A percentile compares a stretch with the other conserved stretches of the same genome.
These are phyloP conservation scores for Russula virescens DNA, from an alignment of 768 basidiomycete genomes.

Conservation along the genomic window DNA sequence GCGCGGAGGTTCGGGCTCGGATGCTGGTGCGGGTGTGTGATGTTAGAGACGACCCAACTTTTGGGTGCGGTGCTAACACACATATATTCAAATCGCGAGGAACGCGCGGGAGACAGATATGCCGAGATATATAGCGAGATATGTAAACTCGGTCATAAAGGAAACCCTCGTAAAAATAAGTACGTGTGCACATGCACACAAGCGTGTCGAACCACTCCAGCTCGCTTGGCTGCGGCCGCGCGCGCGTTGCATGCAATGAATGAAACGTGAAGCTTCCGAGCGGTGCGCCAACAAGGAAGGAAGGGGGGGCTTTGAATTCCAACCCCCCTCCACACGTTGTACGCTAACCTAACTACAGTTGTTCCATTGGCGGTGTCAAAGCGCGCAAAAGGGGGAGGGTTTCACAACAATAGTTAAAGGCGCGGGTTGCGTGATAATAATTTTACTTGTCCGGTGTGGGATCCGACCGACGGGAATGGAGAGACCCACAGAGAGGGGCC, in stretches of 20 bases:
- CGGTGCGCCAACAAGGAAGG: too few species aligned
- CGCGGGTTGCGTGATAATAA: background rate
- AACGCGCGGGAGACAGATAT: background rate
- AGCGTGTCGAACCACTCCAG: too few species aligned
- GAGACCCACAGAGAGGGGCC: background rate
- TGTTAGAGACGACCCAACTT: background rate
- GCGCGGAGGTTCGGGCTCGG: conserved; percentile 8
- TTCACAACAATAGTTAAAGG: too few species aligned
- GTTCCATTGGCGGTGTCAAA: too few species aligned
- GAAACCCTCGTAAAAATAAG: background rate
- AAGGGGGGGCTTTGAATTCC: too few species aligned
- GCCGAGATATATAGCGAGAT: conserved; percentile 8
- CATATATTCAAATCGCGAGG: conserved; percentile 8
- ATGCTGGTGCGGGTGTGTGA: background rate
- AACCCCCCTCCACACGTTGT: too few species aligned
- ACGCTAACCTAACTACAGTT: too few species aligned
- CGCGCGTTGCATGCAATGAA: too few species aligned
- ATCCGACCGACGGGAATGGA: conserved; percentile 11
- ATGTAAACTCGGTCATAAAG: background rate
- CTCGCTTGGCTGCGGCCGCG: too few species aligned
- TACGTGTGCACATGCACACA: background rate
- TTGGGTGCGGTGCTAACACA: background rate
- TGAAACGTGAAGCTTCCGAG: too few species aligned
- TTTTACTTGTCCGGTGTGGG: background rate
- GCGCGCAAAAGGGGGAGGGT: too few species aligned